These are phyloP conservation scores for Tuber brumale DNA, from an alignment of 495 filamentous ascomycete genomes.

Conservation along the genomic window DNA sequence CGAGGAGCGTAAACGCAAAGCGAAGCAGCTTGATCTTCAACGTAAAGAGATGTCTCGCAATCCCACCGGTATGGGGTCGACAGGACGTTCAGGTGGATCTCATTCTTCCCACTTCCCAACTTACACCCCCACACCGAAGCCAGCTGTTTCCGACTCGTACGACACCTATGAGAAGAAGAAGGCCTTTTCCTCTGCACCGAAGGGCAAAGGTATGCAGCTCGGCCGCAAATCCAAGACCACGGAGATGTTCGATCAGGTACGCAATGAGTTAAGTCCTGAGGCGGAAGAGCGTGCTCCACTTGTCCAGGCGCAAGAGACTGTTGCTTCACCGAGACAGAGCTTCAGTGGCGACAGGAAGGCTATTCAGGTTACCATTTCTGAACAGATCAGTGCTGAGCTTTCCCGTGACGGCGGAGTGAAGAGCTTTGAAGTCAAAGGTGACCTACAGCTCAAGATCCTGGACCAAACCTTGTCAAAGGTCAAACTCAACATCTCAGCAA, in stretches of 20 bases:
- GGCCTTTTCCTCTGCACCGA: slow-evolving; percentile 59
- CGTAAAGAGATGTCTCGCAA: slow-evolving; percentile 73
- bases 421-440: slow-evolving; percentile 79
- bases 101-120: slow-evolving; percentile 77
- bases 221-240: slow-evolving; percentile 97
- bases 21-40: slow-evolving; percentile 96
- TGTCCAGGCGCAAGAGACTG: slow-evolving; percentile 58
- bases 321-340: slow-evolving; percentile 51
- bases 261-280: slow-evolving; percentile 75
- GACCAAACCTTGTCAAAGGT: slow-evolving; percentile 82
- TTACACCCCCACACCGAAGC: slow-evolving; percentile 73
- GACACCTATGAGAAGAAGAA: slow-evolving; percentile 97
- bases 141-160: slow-evolving; percentile 70
- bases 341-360: slow-evolving; percentile 66
- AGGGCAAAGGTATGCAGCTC: slow-evolving; percentile 96
- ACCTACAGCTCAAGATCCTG: slow-evolving; percentile 79
- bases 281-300: slow-evolving; percentile 70
- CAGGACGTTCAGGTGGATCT: slow-evolving; percentile 52
- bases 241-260: slow-evolving; percentile 93
- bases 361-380: slow-evolving; percentile 77
- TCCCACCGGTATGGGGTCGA: slow-evolving; percentile 46
- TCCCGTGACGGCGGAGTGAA: slow-evolving; percentile 77
- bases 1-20: slow-evolving; percentile 95
- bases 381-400: slow-evolving; percentile 78
- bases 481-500: slow-evolving; percentile 69